Evolutionary conservation across 345 rosid genomes (phyloP).

Genomic region (Sonneratia alba): DNA sequence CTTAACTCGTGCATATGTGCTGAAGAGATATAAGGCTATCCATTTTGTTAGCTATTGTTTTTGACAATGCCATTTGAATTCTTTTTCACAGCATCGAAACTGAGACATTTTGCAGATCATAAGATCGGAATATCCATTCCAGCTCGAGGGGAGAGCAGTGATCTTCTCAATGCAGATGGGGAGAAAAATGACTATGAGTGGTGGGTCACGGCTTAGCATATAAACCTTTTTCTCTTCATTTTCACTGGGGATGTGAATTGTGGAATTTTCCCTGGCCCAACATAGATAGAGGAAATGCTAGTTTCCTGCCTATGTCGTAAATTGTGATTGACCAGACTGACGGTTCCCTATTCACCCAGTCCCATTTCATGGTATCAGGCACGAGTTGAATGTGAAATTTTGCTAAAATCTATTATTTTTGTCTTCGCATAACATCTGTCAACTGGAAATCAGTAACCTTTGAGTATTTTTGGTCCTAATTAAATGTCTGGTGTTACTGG

Average conservation of each 20-base stretch:
- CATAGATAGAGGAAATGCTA: background rate
- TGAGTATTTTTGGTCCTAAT: slow-evolving; percentile 18
- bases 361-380: background rate
- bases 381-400: background rate
- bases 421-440: background rate
- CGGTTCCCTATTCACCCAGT: background rate
- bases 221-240: background rate
- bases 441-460: background rate
- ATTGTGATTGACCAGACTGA: no score
- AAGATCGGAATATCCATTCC: slow-evolving; percentile 66
- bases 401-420: background rate
- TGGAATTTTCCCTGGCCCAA: background rate
- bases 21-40: background rate
- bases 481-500: slow-evolving; percentile 20
- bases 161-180: slow-evolving; percentile 69
- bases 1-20: background rate
- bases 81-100: slow-evolving; percentile 51
- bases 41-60: background rate
- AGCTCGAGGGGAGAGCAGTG: slow-evolving; percentile 80
- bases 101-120: slow-evolving; percentile 72
- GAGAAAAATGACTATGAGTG: slow-evolving; percentile 98
- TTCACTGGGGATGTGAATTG: background rate
- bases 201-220: slow-evolving; percentile 26
- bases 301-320: background rate
- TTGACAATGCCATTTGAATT: background rate